Percentiles rank a stretch among this genome's conserved stretches.
Conservation (phyloP, 192 early-diverging fungal genomes). For the Coemansia sp. region DNA sequence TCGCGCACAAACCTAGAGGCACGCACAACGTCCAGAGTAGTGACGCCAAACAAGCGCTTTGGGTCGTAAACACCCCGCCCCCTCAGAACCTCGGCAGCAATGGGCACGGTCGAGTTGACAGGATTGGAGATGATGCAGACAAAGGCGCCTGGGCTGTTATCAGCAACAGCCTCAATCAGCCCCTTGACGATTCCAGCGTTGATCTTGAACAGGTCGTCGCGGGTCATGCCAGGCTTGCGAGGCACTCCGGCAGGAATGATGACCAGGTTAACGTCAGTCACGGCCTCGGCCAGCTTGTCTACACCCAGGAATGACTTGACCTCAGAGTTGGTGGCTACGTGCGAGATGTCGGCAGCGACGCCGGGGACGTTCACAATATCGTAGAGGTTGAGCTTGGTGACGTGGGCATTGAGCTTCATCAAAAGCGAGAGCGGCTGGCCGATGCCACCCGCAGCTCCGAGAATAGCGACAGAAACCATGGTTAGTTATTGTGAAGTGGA, state of each 20-base stretch:
- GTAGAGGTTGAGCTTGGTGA: slow-evolving; percentile 87
- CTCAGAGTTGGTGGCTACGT: slow-evolving; percentile 81
- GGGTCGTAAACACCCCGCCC: slow-evolving; percentile 81
- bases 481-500: neutral
- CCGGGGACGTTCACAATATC: slow-evolving; percentile 96
- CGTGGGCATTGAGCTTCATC: slow-evolving; percentile 82
- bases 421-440: slow-evolving; percentile 97
- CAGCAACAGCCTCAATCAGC: slow-evolving; percentile 75
- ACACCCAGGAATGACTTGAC: slow-evolving; percentile 71
- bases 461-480: slow-evolving; percentile 66
- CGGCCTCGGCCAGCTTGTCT: slow-evolving; percentile 69
- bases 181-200: slow-evolving; percentile 86
- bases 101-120: slow-evolving; percentile 96
- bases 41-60: slow-evolving; percentile 91
- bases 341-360: slow-evolving; percentile 93
- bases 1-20: slow-evolving; percentile 92
- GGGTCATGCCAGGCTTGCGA: slow-evolving; percentile 98
- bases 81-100: slow-evolving; percentile 87
- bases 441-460: slow-evolving; percentile 90
- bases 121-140: slow-evolving; percentile 91
- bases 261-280: slow-evolving; percentile 70
- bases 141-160: slow-evolving; percentile 80
- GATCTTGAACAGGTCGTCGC: slow-evolving; percentile 98
- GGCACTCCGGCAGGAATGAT: slow-evolving; percentile 98
- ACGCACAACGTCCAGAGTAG: slow-evolving; percentile 95